Evolutionary conservation across 345 rosid genomes (phyloP), one percentile per base, ranked within the genome.

Genomic region (Hypericum perforatum): DNA sequence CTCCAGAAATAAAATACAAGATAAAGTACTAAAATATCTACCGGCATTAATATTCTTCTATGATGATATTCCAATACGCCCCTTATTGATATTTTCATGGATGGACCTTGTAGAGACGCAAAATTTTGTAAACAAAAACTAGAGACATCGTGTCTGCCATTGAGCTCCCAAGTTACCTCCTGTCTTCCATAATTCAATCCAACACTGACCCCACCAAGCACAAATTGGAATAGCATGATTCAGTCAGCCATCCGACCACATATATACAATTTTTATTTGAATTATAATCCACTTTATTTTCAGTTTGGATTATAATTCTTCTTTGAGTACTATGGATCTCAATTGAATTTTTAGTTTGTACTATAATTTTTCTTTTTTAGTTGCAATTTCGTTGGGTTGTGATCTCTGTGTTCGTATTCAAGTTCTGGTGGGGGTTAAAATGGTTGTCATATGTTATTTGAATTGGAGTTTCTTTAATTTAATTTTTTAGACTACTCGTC

Each of bases 141-240:
- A 39, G 11, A 42, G 48, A 49, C 51, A 46, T 43, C 12, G 8
- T 75, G 76, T 68, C 76, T 64, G 74, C 76, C 79, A 75, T 64
- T 63, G 12, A 9, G 7, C 8, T 32, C 56, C 45, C 57, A 54
- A 64, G 15, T 37, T 59, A 53, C 39, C 55, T 52, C 53, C 6
- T 69, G 61, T 56, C 73, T 39, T 37, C 62, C 66, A 62, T 51
- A 44, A 62, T 53, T 22, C 0, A 12, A 55, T 51, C 56, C 66
- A 36, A 29, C 13, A n/a, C 56, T 48, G 48, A 66, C 51, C 76
- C 70, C 68, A 74, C 77, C 72, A 59, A 36, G 49, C 52, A 43
- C 39, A 51, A 38, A 38, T 43, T 43, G 11, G n/a, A 60, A 22
- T 54, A 22, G 45, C 12, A 7, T 6, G 43, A 7, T 8, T 39